Evolutionary conservation across 108 stramenopile genomes (phyloP), one percentile per base, ranked within the genome.

Genomic region (Cyclotella distinguenda): DNA sequence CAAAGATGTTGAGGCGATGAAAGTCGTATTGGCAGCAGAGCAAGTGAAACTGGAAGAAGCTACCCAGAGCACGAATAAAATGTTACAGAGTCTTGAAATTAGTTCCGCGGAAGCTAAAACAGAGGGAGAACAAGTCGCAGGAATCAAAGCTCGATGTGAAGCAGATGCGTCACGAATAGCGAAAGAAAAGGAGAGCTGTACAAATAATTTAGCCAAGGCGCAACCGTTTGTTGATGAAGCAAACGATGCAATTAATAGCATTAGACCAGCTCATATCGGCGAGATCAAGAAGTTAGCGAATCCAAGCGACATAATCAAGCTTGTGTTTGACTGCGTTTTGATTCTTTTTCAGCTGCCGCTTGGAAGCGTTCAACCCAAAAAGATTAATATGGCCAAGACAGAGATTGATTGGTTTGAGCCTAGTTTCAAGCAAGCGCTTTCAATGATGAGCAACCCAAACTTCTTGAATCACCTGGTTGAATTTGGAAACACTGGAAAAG

Each of bases 211-310:
- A 3, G 94, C 94, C 53, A 85, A 90, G 59, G 94, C 94, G 3
- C 89, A 94, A 72, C 94, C 94, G 11, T 93, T 91, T 56, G 88
- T 95, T 11, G 89, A 94, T 46, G 70, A 91, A 61, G 95, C 95
- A 18, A 92, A 94, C 55, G 84, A 75, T 13, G 95, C 95, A 27
- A 94, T 94, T 43, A 71, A 82, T 22, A 87, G 84, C 35, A 94
- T 95, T 83, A 90, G 91, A 57, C 91, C 89, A 2, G 77, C 82
- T 16, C 87, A 95, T 59, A 90, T 96, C 54, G 78, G 79, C 33
- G 95, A 96, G 70, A 84, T 96, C 27, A 96, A 94, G 82, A 85
- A 86, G 60, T 76, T 93, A 11, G 69, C 86, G 6, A 95, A 89
- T 52, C 95, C 95, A 2, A 81, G 85, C 30, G 87, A 91, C 47